These are phyloP conservation scores for Physcomitrellopsis africana DNA, from an alignment of 225 moss, liverwort and hornwort genomes.

Conservation along the genomic window DNA sequence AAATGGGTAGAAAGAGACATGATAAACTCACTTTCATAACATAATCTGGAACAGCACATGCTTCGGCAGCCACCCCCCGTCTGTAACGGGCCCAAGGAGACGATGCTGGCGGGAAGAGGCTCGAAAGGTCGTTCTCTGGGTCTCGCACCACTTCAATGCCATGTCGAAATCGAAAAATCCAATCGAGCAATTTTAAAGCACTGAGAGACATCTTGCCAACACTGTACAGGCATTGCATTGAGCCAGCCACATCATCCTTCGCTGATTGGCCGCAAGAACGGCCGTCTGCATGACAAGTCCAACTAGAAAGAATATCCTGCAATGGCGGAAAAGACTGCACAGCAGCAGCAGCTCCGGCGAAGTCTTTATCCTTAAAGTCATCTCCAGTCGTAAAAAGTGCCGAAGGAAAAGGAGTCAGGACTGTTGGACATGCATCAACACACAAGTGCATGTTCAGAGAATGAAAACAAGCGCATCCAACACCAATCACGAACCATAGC, in stretches of 20 bases:
- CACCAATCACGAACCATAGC: neutral
- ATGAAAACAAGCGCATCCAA: neutral
- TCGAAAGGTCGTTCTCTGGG: slow-evolving; percentile 30
- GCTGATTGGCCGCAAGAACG: neutral
- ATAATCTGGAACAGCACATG: slow-evolving; percentile 41
- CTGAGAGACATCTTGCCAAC: slow-evolving; percentile 40
- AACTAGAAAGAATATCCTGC: slow-evolving; percentile 38
- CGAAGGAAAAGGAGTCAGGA: slow-evolving; percentile 47
- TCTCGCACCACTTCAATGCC: slow-evolving; percentile 47
- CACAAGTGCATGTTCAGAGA: neutral
- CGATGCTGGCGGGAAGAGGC: slow-evolving; percentile 33
- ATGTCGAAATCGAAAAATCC: slow-evolving; percentile 59
- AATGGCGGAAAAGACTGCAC: slow-evolving; percentile 41
- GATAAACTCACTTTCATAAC: slow-evolving; percentile 45
- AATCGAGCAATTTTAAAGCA: slow-evolving; percentile 53
- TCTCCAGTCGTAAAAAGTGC: slow-evolving; percentile 33
- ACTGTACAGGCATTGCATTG: slow-evolving; percentile 12
- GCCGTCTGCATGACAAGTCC: slow-evolving; percentile 8
- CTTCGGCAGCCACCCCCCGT: slow-evolving; percentile 32
- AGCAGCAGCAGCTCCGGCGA: slow-evolving; percentile 39
- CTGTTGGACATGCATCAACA: slow-evolving; percentile 7
- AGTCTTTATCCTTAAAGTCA: slow-evolving; percentile 51
- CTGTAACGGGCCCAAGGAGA: slow-evolving; percentile 42
- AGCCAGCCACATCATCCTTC: neutral
- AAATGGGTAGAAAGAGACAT: neutral